Evolutionary conservation across 202 grass and related monocot species (phyloP), one percentile per base, ranked within the genome.

Genomic region (Hordeum pubiflorum): DNA sequence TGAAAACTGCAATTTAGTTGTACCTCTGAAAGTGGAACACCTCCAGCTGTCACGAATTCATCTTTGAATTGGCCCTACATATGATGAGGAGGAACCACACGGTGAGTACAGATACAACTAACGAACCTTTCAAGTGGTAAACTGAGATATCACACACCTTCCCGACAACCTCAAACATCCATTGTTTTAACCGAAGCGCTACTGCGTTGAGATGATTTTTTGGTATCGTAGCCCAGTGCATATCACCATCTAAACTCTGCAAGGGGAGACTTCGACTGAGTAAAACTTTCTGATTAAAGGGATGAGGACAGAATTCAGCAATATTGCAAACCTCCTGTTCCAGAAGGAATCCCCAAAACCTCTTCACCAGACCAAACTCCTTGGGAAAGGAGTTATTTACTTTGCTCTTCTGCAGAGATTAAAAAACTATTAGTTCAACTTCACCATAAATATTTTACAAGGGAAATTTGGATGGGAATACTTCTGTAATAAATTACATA

Each of bases 1-100:
- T 68, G 23, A 52, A 80, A 78, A 18, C 8, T 80, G 61, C 71
- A 67, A 29, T 74, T 46, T 36, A 67, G 37, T 54, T 82, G 1
- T 69, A 98, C 96, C 90, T 98, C 96, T 64, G 92, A 91, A 77
- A 95, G 57, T 76, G 90, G 90, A 84, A 93, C 86, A 72, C 90
- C 96, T 81, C 96, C 96, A 5, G 92, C 90, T 32, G 92, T 98
- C 64, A 98, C 95, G 83, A 98, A 98, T 89, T 98, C 96, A 84
- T 98, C 96, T 92, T 98, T 95, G 83, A 93, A 95, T 88, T 98
- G 96, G 20, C 96, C 96, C 92, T 98, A 48, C 33, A 37, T 84
- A 62, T 56, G 71, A 64, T 66, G 58, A 67, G 63, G 76, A 80
- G 8, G 46, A 29, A 80, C 72, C 10, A 74, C 48, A 17, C 23